These are phyloP conservation scores for Solidago caesia DNA, from an alignment of 129 eudicot species.

Conservation along the genomic window DNA sequence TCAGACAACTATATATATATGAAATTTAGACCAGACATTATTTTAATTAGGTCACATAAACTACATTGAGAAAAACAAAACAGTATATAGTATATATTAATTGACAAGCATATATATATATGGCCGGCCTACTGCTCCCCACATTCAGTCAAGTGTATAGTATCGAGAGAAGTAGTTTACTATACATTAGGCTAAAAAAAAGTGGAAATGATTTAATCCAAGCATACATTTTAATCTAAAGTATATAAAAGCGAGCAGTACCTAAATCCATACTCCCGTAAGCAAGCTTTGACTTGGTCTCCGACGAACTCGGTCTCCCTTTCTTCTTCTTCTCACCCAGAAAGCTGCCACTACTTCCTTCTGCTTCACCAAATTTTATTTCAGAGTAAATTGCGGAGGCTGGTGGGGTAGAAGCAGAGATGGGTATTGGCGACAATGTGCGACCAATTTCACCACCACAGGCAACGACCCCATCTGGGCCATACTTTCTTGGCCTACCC, in stretches of 20 bases:
- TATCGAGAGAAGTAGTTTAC: too few species aligned
- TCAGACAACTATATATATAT: neutral
- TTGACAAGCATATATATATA: too few species aligned
- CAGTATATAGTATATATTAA: too few species aligned
- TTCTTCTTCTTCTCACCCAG: conserved; percentile 39
- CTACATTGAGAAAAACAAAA: too few species aligned
- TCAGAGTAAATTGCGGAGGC: conserved; percentile 25
- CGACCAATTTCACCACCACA: conserved; percentile 26
- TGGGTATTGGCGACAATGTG: conserved; percentile 48
- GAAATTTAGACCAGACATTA: neutral
- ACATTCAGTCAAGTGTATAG: too few species aligned
- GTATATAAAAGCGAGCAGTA: conserved; percentile 24
- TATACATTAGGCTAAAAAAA: neutral
- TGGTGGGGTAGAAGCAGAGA: conserved; percentile 52
- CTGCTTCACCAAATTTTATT: conserved; percentile 43
- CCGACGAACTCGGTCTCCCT: conserved; percentile 38
- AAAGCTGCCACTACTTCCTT: conserved; percentile 32
- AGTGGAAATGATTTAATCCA: neutral
- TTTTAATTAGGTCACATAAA: too few species aligned
- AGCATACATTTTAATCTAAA: conserved; percentile 6
- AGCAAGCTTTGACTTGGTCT: conserved; percentile 42
- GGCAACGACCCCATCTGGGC: conserved; percentile 43
- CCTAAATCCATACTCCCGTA: conserved; percentile 51
- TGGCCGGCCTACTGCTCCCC: too few species aligned
- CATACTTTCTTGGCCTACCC: conserved; percentile 82